Base-by-base conservation (phyloP, 257 asterid species). In the Nicotiana attenuata region DNA sequence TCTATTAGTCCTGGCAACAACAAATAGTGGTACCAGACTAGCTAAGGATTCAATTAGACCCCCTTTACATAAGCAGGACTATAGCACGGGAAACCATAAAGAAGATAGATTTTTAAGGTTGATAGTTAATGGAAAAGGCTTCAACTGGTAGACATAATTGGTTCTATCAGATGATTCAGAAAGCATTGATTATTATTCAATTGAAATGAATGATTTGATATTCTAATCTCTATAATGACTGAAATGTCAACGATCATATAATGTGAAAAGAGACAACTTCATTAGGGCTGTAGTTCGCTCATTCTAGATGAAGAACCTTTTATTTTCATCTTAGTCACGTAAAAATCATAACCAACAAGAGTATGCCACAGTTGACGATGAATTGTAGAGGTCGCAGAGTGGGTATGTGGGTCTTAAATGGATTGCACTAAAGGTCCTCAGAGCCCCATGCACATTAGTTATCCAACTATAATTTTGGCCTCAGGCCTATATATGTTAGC, bases 61-160 rank as follows among this genome's bases (percentile, higher is more conserved):
- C 22, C 60, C 9, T 73, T 11, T 24, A 47, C 78, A 73, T 47
- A 73, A 71, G 78, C 78, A 73, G 38, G 78, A 73, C 60, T 47
- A 47, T n/a, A 69, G 78, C 59, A 71, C 35, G 20, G 22, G 35
- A 45, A 71, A 22, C 78, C 16, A 71, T 71, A 55, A 45, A 20
- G 59, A 71, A 71, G 20, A 71, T 22, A 13, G 14, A 1, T 22
- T 71, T 45, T 45, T 22, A 45, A 52, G 35, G 57, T 71, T 45
- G 78, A 53, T 45, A 20, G 35, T 71, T 22, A 71, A 10, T 52
- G 1, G 35, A 20, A 38, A 68, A 10, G n/a, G n/a, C 26, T 38
- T 68, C 56, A 68, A 68, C 29, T 38, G 31, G 31, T 41, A 38
- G 31, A 38, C 31, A 38, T 35, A 35, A 67, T 38, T 38, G 2